Conservation (phyloP, 2,329 filamentous ascomycete genomes). For the Aspergillus hiratsukae region DNA sequence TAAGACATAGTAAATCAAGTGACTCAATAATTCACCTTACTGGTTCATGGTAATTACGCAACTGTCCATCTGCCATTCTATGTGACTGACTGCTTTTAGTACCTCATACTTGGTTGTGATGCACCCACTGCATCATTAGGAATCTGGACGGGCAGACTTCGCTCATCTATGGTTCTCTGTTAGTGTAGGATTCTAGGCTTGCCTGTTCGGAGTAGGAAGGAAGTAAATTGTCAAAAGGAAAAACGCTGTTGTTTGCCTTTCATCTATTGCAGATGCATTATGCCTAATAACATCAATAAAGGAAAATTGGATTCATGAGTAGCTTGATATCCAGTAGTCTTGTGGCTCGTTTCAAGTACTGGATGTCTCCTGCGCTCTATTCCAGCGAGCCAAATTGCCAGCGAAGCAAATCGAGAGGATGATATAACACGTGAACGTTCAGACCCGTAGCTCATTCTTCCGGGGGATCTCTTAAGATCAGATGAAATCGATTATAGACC, state of each 20-base stretch:
- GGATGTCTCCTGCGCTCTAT: not conserved
- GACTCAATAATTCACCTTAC: not conserved
- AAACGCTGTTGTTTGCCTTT: too few relatives aligned
- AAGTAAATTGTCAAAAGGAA: too few relatives aligned
- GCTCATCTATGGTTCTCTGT: not conserved
- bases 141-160: not conserved
- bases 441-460: not conserved
- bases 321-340: not conserved
- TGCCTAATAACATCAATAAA: not conserved
- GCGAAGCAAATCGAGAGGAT: not conserved
- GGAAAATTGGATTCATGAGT: too few relatives aligned
- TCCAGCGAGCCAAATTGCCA: too few relatives aligned
- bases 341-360: not conserved
- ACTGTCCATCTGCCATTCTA: not conserved
- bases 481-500: slow-evolving; percentile 26
- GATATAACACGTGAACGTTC: not conserved
- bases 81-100: not conserved
- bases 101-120: not conserved
- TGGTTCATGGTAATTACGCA: not conserved
- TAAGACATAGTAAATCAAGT: not conserved
- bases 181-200: not conserved
- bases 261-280: not conserved
- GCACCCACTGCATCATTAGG: not conserved
- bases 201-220: too few relatives aligned
- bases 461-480: not conserved